phyloP scores from a whole-genome alignment of 139 green algal species.

The Asterochloris sp. region DNA sequence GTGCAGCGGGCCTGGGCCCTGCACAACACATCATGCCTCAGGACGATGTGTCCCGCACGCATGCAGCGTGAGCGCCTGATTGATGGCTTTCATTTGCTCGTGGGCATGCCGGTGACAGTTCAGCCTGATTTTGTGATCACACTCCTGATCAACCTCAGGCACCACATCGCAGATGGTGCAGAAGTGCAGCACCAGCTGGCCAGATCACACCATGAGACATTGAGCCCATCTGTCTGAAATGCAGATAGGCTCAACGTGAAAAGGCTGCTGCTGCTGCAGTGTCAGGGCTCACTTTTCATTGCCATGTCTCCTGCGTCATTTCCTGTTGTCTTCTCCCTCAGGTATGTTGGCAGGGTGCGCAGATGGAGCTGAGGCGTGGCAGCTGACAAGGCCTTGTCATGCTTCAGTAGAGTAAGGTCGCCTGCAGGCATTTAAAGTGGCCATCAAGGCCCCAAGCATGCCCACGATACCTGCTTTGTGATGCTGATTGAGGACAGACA shows the following conservation, averaged over 20 bases:
- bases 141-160: not conserved
- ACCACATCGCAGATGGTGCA: no score
- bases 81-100: not conserved
- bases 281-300: slow-evolving; percentile 13
- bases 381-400: slow-evolving; percentile 69
- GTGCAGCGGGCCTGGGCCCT: not conserved
- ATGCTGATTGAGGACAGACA: not conserved
- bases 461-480: not conserved
- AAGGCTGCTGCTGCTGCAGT: not conserved
- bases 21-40: not conserved
- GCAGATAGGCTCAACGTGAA: not conserved
- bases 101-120: not conserved
- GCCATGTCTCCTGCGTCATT: not conserved
- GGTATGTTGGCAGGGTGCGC: slow-evolving; percentile 75
- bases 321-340: slow-evolving; percentile 44
- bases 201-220: not conserved
- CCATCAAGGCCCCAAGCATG: not conserved
- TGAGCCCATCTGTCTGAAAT: not conserved
- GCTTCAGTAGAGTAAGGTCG: slow-evolving; percentile 68
- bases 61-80: not conserved
- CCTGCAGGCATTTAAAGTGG: not conserved
- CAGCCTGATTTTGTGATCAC: not conserved
- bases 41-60: not conserved
- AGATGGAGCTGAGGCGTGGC: slow-evolving; percentile 58
- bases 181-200: not conserved